Evolutionary conservation across 257 asterid species (phyloP).

Genomic region (Euphrasia confusa): DNA sequence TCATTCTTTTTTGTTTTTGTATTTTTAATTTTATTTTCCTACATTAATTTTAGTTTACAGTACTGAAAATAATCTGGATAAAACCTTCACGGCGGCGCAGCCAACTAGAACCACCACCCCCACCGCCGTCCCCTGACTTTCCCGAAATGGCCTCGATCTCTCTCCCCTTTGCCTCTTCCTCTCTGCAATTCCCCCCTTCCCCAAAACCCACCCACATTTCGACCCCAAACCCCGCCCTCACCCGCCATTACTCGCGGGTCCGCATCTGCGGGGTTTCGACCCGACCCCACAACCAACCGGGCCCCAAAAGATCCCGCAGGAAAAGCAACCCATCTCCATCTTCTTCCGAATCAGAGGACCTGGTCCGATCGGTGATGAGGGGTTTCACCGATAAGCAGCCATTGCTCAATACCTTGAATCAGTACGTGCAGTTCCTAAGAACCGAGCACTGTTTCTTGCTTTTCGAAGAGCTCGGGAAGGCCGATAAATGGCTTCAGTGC

Average conservation of each 20-base stretch:
- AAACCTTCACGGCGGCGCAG: conserved; percentile 25
- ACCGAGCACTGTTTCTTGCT: conserved; percentile 86
- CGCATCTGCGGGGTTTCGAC: conserved; percentile 39
- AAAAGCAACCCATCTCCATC: conserved; percentile 21
- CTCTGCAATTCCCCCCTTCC: conserved; percentile 23
- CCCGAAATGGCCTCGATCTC: conserved; percentile 26
- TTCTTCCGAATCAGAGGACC: conserved; percentile 49
- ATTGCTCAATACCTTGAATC: conserved; percentile 47
- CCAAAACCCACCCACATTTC: conserved; percentile 23
- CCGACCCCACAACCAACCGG: conserved; percentile 35
- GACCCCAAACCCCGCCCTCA: conserved; percentile 14
- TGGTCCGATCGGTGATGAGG: conserved; percentile 56
- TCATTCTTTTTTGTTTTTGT: too few relatives aligned
- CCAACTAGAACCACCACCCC: conserved; percentile 7
- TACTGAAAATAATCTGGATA: background rate
- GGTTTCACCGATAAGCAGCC: conserved; percentile 58
- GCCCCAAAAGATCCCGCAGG: conserved; percentile 27
- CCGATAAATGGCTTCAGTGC: conserved; percentile 84
- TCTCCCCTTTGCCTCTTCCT: conserved; percentile 28
- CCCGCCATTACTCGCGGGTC: conserved; percentile 24
- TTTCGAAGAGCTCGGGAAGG: conserved; percentile 85
- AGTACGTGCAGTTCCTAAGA: conserved; percentile 65
- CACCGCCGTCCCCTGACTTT: background rate
- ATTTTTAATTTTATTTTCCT: too few relatives aligned
- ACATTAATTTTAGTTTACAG: too few relatives aligned